Conservation (phyloP, 805 yeast genomes). For the Groenewaldozyma salmanticensis region DNA sequence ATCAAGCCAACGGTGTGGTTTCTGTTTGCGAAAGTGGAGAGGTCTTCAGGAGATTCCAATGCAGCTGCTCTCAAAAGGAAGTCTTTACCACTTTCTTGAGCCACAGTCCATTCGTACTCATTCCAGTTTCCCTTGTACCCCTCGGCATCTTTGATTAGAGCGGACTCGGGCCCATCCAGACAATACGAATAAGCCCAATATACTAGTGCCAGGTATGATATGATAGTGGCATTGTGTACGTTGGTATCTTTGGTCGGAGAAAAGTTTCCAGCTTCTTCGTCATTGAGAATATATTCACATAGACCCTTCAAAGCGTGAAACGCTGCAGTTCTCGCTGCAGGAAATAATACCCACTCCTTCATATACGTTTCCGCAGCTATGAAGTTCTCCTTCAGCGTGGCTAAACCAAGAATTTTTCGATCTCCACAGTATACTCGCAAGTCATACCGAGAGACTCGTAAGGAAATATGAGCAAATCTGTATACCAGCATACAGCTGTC, state of each 20-base stretch:
- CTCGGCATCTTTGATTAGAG: conserved; percentile 9
- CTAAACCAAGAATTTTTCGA: conserved; percentile 65
- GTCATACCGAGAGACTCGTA: conserved; percentile 61
- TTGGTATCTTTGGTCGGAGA: conserved; percentile 14
- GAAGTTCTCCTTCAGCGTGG: conserved; percentile 41
- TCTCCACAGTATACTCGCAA: conserved; percentile 70
- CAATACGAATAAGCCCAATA: conserved; percentile 24
- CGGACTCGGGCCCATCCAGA: conserved; percentile 23
- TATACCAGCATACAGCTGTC: conserved; percentile 23
- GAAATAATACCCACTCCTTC: conserved; percentile 39
- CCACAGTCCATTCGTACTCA: conserved; percentile 24
- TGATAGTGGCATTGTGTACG: conserved; percentile 19
- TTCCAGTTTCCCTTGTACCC: conserved; percentile 5
- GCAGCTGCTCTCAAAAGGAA: conserved; percentile 36
- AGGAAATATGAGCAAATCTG: conserved; percentile 62
- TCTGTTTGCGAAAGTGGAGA: conserved; percentile 28
- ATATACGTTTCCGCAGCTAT: conserved; percentile 41
- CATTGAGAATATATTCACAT: conserved; percentile 48
- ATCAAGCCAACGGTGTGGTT: conserved; percentile 48
- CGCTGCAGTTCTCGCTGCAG: conserved; percentile 43
- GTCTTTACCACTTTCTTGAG: conserved; percentile 37
- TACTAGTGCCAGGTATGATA: conserved; percentile 19
- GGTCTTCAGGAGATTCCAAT: conserved; percentile 6
- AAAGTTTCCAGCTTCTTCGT: conserved; percentile 5
- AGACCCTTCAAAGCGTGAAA: conserved; percentile 47